Evolutionary conservation across 2,329 filamentous ascomycete genomes (phyloP).

Genomic region (Hymenoscyphus occultus): DNA sequence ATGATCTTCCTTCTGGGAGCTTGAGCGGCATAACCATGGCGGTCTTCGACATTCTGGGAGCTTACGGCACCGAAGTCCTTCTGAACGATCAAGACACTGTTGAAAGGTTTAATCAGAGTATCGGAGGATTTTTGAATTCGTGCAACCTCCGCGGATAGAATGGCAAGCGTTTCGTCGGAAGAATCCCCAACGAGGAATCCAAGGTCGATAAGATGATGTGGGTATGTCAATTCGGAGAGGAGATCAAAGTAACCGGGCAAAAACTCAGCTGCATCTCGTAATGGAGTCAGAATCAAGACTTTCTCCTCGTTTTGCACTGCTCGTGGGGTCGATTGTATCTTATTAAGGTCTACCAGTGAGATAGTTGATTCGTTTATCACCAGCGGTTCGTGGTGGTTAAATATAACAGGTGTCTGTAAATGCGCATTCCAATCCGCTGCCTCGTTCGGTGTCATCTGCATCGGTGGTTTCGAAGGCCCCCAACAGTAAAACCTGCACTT

Average conservation of each 20-base stretch:
- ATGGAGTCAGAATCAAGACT: constrained; percentile 85
- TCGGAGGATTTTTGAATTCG: constrained; percentile 80
- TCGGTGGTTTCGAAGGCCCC: constrained; percentile 91
- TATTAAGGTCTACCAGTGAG: constrained; percentile 78
- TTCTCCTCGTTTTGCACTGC: constrained; percentile 79
- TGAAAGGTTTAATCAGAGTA: constrained; percentile 69
- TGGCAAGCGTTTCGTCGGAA: constrained; percentile 85
- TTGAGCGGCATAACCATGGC: constrained; percentile 84
- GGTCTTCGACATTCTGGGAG: constrained; percentile 74
- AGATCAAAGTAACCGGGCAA: constrained; percentile 92
- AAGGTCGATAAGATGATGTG: constrained; percentile 91
- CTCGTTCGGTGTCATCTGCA: constrained; percentile 92
- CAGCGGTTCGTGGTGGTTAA: constrained; percentile 90
- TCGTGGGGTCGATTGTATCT: constrained; percentile 74
- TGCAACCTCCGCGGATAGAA: constrained; percentile 79
- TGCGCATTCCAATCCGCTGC: constrained; percentile 86
- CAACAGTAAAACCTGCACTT: constrained; percentile 86
- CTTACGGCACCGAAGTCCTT: constrained; percentile 72
- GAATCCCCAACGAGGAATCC: constrained; percentile 93
- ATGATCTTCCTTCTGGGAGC: constrained; percentile 87
- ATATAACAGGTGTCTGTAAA: constrained; percentile 87
- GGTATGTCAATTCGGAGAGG: constrained; percentile 84
- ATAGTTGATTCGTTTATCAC: constrained; percentile 81
- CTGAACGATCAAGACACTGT: constrained; percentile 78
- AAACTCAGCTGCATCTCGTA: constrained; percentile 82